These are phyloP conservation scores for Nigrospora osmanthi DNA, from an alignment of 2,329 filamentous ascomycete species.

Conservation along the genomic window DNA sequence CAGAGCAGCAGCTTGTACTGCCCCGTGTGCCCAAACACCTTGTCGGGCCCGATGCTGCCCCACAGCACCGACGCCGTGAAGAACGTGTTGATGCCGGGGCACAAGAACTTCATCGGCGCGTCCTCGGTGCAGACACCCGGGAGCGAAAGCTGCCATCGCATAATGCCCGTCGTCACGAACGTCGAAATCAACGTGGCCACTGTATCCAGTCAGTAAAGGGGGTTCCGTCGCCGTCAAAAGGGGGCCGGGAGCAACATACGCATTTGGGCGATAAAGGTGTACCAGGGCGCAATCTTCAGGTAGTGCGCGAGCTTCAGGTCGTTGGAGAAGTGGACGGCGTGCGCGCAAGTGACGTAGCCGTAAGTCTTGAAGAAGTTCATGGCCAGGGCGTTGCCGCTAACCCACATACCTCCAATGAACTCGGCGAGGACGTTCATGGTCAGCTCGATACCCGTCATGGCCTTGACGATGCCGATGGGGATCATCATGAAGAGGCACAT, in stretches of 20 bases:
- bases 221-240: too few relatives aligned
- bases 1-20: conserved; percentile 17
- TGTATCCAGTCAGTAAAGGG: too few relatives aligned
- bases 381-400: conserved; percentile 40
- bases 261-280: conserved; percentile 23
- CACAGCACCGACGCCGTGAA: conserved; percentile 24
- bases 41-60: conserved; percentile 22
- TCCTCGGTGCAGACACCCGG: conserved; percentile 15
- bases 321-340: conserved; percentile 21
- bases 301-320: conserved; percentile 23
- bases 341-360: conserved; percentile 21
- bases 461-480: conserved; percentile 43
- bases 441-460: conserved; percentile 44
- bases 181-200: conserved; percentile 30
- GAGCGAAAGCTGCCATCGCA: conserved; percentile 22
- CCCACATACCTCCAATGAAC: conserved; percentile 42
- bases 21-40: conserved; percentile 21
- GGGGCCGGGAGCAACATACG: too few relatives aligned
- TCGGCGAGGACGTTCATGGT: conserved; percentile 45
- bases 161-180: conserved; percentile 39
- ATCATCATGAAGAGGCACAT: conserved; percentile 43
- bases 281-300: conserved; percentile 20
- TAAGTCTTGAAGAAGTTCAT: conserved; percentile 50
- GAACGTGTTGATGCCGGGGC: conserved; percentile 19
- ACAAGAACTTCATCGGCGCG: conserved; percentile 22